Percentiles rank a stretch among this genome's conserved stretches.
Conservation (phyloP, 163 green algal genomes). For the Chloroidium sp. region DNA sequence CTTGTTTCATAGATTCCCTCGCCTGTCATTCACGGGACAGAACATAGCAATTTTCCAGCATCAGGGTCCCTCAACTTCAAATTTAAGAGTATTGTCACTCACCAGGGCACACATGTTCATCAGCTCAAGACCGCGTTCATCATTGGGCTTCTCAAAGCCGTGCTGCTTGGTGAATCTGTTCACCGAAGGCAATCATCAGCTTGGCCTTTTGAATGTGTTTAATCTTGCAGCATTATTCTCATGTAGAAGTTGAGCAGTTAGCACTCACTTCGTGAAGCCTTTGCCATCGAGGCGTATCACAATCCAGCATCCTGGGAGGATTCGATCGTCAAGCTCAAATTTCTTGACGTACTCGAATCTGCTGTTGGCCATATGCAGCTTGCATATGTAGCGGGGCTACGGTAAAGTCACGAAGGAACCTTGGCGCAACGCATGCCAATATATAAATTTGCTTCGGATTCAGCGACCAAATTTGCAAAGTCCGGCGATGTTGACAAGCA, state of each 20-base stretch:
- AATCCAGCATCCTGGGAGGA: conserved; percentile 83
- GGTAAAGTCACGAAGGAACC: too few species aligned
- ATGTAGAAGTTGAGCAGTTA: conserved; percentile 7
- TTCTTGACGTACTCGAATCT: conserved; percentile 75
- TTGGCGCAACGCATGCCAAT: too few species aligned
- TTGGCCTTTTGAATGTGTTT: neutral
- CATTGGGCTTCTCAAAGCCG: conserved; percentile 86
- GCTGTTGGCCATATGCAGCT: conserved; percentile 54
- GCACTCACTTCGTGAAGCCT: conserved; percentile 81
- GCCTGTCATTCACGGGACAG: too few species aligned
- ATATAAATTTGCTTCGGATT: too few species aligned
- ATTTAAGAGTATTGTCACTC: neutral
- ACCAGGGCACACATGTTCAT: conserved; percentile 75
- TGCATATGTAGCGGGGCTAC: too few species aligned
- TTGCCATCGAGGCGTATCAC: conserved; percentile 87
- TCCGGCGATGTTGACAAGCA: too few species aligned
- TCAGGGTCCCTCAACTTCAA: neutral
- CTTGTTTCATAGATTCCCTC: too few species aligned
- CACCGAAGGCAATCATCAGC: neutral
- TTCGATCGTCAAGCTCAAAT: conserved; percentile 65
- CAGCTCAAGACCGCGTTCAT: conserved; percentile 68
- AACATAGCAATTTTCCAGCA: neutral
- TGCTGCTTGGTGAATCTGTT: conserved; percentile 76
- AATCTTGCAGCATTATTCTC: conserved; percentile 1
- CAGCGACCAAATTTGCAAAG: too few species aligned